Evolutionary conservation across 1,284 basidiomycete species (phyloP).

Genomic region (Termitomyces sp.): DNA sequence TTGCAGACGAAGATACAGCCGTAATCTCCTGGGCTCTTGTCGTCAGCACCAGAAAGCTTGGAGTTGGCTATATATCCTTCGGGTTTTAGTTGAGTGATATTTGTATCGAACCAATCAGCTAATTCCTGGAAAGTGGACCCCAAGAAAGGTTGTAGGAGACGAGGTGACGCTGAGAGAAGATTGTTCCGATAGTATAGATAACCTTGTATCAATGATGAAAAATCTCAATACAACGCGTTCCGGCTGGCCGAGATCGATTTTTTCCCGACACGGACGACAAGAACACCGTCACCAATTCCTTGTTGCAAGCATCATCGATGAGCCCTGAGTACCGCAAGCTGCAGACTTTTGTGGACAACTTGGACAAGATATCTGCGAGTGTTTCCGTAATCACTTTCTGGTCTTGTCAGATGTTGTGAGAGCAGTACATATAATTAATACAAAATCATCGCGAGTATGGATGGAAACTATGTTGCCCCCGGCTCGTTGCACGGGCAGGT

Average conservation of each 20-base stretch:
- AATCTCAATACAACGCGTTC: no score
- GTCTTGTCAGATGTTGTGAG: background rate
- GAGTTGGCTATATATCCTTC: background rate
- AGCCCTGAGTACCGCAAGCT: no score
- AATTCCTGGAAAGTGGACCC: background rate
- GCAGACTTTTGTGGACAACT: background rate
- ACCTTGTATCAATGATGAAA: background rate
- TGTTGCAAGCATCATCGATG: no score
- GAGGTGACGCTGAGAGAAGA: no score
- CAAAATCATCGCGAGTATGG: conserved; percentile 46
- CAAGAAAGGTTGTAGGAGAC: background rate
- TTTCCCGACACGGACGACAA: no score
- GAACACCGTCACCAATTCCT: no score
- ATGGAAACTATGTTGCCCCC: conserved; percentile 58
- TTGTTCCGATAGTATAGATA: background rate
- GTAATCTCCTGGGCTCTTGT: background rate
- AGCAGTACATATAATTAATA: conserved; percentile 3
- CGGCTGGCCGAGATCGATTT: no score
- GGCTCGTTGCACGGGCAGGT: conserved; percentile 45
- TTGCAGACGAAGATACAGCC: background rate
- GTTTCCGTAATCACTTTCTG: background rate
- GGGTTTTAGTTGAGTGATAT: background rate
- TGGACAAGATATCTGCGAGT: background rate
- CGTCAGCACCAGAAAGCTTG: background rate
- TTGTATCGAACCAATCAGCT: background rate